Conservation (phyloP, 2,329 filamentous ascomycete genomes). For the Daldinia eschscholtzii region DNA sequence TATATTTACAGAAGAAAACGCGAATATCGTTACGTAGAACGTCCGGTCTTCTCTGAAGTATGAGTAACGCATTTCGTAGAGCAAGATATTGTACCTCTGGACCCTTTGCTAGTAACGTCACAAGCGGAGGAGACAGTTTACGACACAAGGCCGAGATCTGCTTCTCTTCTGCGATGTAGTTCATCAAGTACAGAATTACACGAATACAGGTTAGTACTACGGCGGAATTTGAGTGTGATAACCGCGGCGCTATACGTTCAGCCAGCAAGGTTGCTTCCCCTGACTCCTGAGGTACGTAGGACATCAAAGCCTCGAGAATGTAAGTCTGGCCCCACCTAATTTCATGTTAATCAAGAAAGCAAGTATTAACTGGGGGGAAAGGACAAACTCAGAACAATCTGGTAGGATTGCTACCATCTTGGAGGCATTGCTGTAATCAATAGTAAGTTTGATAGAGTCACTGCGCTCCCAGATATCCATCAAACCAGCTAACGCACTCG, state of each 20-base stretch:
- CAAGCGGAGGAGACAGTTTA: constrained; percentile 93
- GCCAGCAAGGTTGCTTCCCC: constrained; percentile 89
- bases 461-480: constrained; percentile 99
- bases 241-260: constrained; percentile 92
- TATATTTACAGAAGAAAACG: constrained; percentile 99
- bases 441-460: constrained; percentile 96
- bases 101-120: constrained; percentile 94
- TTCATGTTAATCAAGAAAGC: constrained; percentile 14
- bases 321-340: constrained; percentile 97
- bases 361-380: background rate
- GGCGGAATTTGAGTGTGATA: constrained; percentile 96
- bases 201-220: constrained; percentile 96
- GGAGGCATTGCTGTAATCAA: constrained; percentile 96
- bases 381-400: constrained; percentile 92
- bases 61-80: constrained; percentile 91
- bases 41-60: constrained; percentile 91
- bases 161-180: constrained; percentile 94
- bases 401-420: constrained; percentile 97
- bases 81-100: constrained; percentile 99
- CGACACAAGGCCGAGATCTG: constrained; percentile 88
- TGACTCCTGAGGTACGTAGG: constrained; percentile 93
- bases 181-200: constrained; percentile 97
- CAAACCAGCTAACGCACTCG: constrained; percentile 88
- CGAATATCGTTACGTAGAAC: constrained; percentile 96
- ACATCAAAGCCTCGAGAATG: constrained; percentile 97